Evolutionary conservation across 305 asterid species (phyloP).

Genomic region (Fraxinus xanthoxyloides): DNA sequence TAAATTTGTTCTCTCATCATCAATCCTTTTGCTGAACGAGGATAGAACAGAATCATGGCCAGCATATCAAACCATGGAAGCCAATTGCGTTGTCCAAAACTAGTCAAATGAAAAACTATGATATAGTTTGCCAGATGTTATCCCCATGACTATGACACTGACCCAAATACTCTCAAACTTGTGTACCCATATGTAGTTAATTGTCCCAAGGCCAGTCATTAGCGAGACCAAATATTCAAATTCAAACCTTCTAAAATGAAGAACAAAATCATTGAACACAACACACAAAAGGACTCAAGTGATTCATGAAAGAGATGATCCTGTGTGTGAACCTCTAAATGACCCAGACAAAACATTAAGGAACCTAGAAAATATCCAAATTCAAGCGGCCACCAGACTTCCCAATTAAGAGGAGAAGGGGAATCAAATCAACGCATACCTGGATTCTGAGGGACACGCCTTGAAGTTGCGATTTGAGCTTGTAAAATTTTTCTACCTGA

Average conservation of each 20-base stretch:
- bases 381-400: neutral
- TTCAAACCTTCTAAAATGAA: neutral
- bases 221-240: neutral
- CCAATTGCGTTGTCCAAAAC: neutral
- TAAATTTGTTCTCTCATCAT: neutral
- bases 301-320: neutral
- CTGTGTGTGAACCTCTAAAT: neutral
- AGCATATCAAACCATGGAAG: neutral
- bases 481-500: slow-evolving; percentile 87
- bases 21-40: neutral
- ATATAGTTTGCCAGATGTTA: neutral
- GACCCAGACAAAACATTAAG: neutral
- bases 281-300: neutral
- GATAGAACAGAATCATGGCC: neutral
- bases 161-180: neutral
- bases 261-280: neutral
- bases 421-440: slow-evolving; percentile 40
- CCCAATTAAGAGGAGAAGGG: neutral
- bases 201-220: neutral
- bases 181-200: neutral
- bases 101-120: neutral
- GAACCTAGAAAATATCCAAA: neutral
- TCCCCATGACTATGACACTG: neutral
- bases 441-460: slow-evolving; percentile 97
- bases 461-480: slow-evolving; percentile 97